Conservation (phyloP, 139 green algal species). For the Chlamydomonas eustigma region DNA sequence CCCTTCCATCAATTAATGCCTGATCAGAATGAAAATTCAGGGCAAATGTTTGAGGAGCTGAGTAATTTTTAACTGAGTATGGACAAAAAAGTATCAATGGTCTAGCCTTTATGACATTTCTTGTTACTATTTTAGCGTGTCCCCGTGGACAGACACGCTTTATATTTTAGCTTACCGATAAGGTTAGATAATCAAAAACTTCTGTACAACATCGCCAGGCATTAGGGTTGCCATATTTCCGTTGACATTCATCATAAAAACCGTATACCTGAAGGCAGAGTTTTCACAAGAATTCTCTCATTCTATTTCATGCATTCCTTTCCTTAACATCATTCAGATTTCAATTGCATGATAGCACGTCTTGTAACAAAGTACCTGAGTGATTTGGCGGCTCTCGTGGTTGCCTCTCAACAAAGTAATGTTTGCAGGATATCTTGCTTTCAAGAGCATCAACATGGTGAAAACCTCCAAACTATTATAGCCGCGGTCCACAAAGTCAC, state of each 20-base stretch:
- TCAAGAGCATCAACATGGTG: slow-evolving; percentile 97
- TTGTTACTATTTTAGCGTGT: background rate
- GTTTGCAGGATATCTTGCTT: slow-evolving; percentile 86
- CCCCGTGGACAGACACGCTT: slow-evolving; percentile 4
- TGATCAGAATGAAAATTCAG: too few relatives aligned
- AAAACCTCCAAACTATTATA: slow-evolving; percentile 99
- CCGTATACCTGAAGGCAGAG: slow-evolving; percentile 77
- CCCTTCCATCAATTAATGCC: slow-evolving; percentile 88
- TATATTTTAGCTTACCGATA: slow-evolving; percentile 40
- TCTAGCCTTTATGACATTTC: background rate
- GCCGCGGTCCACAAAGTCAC: slow-evolving; percentile 98
- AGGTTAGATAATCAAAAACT: slow-evolving; percentile 96
- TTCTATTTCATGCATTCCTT: too few relatives aligned
- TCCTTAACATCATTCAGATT: too few relatives aligned
- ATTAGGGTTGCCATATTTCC: slow-evolving; percentile 97
- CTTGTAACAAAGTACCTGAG: slow-evolving; percentile 61
- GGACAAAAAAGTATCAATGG: background rate
- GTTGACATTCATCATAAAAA: slow-evolving; percentile 98
- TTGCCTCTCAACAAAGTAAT: slow-evolving; percentile 98
- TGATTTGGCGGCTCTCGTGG: slow-evolving; percentile 99
- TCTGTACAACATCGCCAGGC: slow-evolving; percentile 98
- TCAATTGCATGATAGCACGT: background rate
- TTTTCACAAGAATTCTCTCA: too few relatives aligned
- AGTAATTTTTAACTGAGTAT: background rate
- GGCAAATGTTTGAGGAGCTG: too few relatives aligned